These are phyloP conservation scores for Acacia confusa DNA, from an alignment of 306 rosid species.

Conservation along the genomic window DNA sequence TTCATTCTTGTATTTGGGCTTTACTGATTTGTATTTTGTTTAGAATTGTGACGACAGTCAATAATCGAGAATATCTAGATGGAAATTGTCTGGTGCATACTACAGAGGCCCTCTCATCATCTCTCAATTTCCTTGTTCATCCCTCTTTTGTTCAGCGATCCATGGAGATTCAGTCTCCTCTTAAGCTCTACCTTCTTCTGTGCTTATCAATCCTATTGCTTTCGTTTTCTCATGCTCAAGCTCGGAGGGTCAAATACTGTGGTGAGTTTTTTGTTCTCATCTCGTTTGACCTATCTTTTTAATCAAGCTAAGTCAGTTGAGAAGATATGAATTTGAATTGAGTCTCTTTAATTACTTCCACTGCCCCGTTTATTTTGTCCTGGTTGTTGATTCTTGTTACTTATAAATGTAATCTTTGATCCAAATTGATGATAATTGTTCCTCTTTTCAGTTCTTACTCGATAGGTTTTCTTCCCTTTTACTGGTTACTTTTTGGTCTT, in stretches of 20 bases:
- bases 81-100: neutral
- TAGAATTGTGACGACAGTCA: neutral
- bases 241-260: constrained; percentile 58
- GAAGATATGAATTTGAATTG: neutral
- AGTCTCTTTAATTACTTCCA: neutral
- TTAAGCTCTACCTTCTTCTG: constrained; percentile 41
- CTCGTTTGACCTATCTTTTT: constrained; percentile 2
- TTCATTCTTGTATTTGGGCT: too few relatives aligned
- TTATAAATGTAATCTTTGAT: neutral
- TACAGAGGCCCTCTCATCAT: neutral
- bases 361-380: neutral
- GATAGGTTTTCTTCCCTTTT: neutral
- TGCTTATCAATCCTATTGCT: constrained; percentile 41
- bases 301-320: neutral
- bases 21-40: neutral
- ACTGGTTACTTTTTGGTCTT: neutral
- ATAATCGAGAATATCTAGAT: neutral
- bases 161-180: constrained; percentile 46
- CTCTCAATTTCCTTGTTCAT: neutral
- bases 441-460: neutral
- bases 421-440: neutral
- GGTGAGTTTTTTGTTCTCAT: constrained; percentile 41
- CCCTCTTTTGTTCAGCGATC: neutral
- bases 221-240: constrained; percentile 39
- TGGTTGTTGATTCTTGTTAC: neutral